These are phyloP conservation scores for Mortierella sp. DNA, from an alignment of 371 early-diverging fungal genomes.

Conservation along the genomic window DNA sequence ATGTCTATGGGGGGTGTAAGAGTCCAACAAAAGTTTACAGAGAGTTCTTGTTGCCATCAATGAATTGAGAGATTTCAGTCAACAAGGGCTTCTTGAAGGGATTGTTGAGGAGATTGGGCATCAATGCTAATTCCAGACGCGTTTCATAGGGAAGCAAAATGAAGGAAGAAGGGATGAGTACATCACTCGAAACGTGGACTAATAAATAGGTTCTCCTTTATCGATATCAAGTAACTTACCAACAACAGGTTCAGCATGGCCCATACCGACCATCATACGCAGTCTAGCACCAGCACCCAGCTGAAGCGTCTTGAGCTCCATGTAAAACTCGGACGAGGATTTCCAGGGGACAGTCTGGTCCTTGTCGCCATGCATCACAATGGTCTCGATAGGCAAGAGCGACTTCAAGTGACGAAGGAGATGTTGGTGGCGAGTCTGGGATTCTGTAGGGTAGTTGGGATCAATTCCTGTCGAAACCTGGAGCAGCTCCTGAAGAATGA, in stretches of 20 bases:
- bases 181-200: not conserved
- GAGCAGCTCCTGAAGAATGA: slow-evolving; percentile 42
- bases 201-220: not conserved
- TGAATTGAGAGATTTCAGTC: slow-evolving; percentile 39
- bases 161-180: not conserved
- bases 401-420: slow-evolving; percentile 41
- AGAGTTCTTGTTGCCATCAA: slow-evolving; percentile 19
- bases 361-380: slow-evolving; percentile 56
- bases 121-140: slow-evolving; percentile 22
- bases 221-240: slow-evolving; percentile 21
- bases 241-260: slow-evolving; percentile 47
- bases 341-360: slow-evolving; percentile 50
- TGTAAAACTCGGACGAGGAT: slow-evolving; percentile 42
- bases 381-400: slow-evolving; percentile 52
- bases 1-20: not conserved
- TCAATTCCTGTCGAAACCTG: slow-evolving; percentile 38
- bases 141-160: not conserved
- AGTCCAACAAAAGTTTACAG: not conserved
- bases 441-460: slow-evolving; percentile 39
- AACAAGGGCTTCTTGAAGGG: slow-evolving; percentile 34
- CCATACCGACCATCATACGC: slow-evolving; percentile 45
- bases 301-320: slow-evolving; percentile 52
- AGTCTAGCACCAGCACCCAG: slow-evolving; percentile 34
- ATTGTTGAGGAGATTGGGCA: slow-evolving; percentile 21
- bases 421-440: slow-evolving; percentile 48